Conservation (phyloP, 306 rosid species). For the Betula pendula region DNA sequence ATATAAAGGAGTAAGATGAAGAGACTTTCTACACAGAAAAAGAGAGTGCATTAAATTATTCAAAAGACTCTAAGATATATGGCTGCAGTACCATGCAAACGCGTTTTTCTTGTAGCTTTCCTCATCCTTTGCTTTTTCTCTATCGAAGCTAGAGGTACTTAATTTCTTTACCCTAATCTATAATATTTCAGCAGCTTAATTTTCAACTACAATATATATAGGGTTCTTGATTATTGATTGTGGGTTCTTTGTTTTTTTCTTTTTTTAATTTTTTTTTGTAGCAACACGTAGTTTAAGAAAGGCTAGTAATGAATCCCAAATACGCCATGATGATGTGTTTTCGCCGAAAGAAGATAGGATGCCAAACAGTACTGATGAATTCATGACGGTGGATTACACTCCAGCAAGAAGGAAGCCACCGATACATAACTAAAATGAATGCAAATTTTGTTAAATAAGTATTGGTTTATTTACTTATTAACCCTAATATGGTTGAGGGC, state of each 20-base stretch:
- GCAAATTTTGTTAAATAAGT: background rate
- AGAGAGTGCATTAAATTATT: background rate
- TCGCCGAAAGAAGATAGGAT: conserved; percentile 42
- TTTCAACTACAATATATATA: background rate
- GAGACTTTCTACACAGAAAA: background rate
- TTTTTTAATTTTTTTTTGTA: background rate
- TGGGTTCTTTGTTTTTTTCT: background rate
- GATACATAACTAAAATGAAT: conserved; percentile 57
- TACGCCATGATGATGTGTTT: conserved; percentile 30
- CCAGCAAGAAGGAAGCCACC: conserved; percentile 85
- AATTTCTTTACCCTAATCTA: background rate
- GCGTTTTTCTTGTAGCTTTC: conserved; percentile 45
- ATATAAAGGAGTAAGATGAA: conserved; percentile 34
- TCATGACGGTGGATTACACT: conserved; percentile 71
- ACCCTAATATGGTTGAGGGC: background rate
- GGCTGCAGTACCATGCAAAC: conserved; percentile 42
- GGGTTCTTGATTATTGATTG: background rate
- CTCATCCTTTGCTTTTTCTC: conserved; percentile 56
- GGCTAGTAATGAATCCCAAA: conserved; percentile 18
- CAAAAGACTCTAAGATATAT: conserved; percentile 23
- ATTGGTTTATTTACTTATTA: background rate
- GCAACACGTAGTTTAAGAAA: conserved; percentile 59
- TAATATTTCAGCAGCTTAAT: background rate
- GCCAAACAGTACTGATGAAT: conserved; percentile 43
- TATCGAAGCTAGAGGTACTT: conserved; percentile 64